These are phyloP conservation scores for Ambrosiella xylebori DNA, from an alignment of 2,329 filamentous ascomycete species.

Conservation along the genomic window DNA sequence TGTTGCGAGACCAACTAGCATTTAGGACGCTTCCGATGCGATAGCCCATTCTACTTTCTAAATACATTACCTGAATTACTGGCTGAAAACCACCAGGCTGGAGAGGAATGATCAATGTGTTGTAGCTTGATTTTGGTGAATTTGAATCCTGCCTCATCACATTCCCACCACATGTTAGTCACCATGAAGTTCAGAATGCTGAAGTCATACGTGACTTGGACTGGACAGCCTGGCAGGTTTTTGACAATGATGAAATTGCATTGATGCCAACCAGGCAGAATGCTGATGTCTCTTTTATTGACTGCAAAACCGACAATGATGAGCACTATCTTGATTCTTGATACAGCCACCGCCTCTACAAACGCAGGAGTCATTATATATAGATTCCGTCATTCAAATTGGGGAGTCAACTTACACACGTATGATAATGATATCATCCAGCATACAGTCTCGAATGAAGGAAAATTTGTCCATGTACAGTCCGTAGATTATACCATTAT, in stretches of 20 bases:
- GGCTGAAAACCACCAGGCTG: slow-evolving; percentile 37
- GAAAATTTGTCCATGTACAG: slow-evolving; percentile 41
- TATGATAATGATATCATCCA: slow-evolving; percentile 44
- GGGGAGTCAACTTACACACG: slow-evolving; percentile 31
- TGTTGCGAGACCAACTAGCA: slow-evolving; percentile 26
- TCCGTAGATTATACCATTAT: slow-evolving; percentile 31
- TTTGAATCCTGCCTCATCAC: slow-evolving; percentile 21
- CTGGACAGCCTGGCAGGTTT: slow-evolving; percentile 17
- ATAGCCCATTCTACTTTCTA: background rate
- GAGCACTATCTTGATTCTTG: background rate
- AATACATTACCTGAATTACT: slow-evolving; percentile 11
- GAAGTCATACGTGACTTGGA: slow-evolving; percentile 38
- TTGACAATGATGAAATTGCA: slow-evolving; percentile 37
- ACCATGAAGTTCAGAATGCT: slow-evolving; percentile 52
- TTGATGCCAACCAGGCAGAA: slow-evolving; percentile 21
- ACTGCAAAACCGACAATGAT: slow-evolving; percentile 24
- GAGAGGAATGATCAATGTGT: slow-evolving; percentile 31
- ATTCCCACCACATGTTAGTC: slow-evolving; percentile 52
- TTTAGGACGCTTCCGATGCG: slow-evolving; percentile 19
- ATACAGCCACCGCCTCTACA: slow-evolving; percentile 11
- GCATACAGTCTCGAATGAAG: slow-evolving; percentile 39
- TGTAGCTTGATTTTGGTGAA: slow-evolving; percentile 46
- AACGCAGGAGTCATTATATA: slow-evolving; percentile 12
- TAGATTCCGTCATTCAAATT: background rate
- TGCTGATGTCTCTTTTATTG: slow-evolving; percentile 19